phyloP scores from a whole-genome alignment of 108 stramenopile genomes.

The Aurantiochytrium sp. region DNA sequence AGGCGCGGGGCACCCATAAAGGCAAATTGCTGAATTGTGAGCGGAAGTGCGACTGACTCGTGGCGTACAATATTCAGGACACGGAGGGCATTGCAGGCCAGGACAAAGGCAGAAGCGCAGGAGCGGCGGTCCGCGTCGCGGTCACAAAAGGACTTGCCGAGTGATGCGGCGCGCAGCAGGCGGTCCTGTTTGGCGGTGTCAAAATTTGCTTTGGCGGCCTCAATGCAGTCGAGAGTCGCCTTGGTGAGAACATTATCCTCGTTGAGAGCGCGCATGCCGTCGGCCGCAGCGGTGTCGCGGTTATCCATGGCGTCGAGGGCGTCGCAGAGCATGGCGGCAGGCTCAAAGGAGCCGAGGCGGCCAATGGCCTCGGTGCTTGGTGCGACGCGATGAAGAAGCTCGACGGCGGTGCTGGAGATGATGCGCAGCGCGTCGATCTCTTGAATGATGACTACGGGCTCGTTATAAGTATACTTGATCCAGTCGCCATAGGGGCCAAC shows the following conservation, averaged over 20 bases:
- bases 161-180: constrained; percentile 80
- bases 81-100: constrained; percentile 11
- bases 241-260: constrained; percentile 56
- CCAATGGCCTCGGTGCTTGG: constrained; percentile 71
- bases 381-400: constrained; percentile 83
- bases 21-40: neutral
- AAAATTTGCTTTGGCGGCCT: constrained; percentile 76
- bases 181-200: constrained; percentile 72
- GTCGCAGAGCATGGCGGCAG: constrained; percentile 80
- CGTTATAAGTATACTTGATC: constrained; percentile 70
- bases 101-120: neutral
- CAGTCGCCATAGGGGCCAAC: constrained; percentile 94
- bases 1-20: constrained; percentile 18
- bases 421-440: constrained; percentile 90
- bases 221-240: constrained; percentile 71
- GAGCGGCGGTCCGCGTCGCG: constrained; percentile 38
- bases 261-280: constrained; percentile 63
- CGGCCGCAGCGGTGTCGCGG: constrained; percentile 69
- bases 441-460: constrained; percentile 68
- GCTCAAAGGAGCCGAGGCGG: constrained; percentile 79
- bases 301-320: constrained; percentile 85
- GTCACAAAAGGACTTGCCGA: constrained; percentile 79
- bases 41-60: neutral
- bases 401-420: constrained; percentile 63
- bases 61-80: neutral